Evolutionary conservation across 257 asterid genomes (phyloP).

Genomic region (Misopates orontium): DNA sequence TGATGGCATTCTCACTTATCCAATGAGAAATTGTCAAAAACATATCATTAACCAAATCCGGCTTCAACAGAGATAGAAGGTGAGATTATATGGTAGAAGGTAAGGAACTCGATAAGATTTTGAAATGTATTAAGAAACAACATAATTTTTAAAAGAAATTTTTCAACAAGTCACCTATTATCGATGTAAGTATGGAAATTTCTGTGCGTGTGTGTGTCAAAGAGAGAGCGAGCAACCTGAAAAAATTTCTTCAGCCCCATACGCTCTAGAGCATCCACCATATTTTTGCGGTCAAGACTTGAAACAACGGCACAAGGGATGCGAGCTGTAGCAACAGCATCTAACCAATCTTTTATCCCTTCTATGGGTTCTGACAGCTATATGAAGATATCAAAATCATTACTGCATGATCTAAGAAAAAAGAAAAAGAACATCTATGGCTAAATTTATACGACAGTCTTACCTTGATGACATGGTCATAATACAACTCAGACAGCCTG

Average conservation of each 20-base stretch:
- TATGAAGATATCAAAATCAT: constrained; percentile 20
- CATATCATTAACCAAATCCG: not conserved
- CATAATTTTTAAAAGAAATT: not conserved
- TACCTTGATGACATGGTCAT: constrained; percentile 68
- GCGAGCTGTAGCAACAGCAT: constrained; percentile 80
- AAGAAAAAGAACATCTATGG: constrained; percentile 12
- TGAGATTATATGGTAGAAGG: constrained; percentile 8
- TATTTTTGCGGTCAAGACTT: constrained; percentile 74
- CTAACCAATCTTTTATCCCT: constrained; percentile 94
- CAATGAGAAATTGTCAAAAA: not conserved
- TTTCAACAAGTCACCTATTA: not conserved
- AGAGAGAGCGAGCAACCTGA: constrained; percentile 54
- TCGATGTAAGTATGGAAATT: not conserved
- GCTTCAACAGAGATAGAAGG: not conserved
- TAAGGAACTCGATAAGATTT: not conserved
- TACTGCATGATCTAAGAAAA: constrained; percentile 17
- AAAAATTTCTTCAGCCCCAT: constrained; percentile 83
- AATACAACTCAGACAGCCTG: constrained; percentile 75
- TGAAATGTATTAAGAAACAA: not conserved
- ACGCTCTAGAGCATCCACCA: constrained; percentile 72
- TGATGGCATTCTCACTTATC: constrained; percentile 6
- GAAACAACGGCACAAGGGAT: constrained; percentile 98
- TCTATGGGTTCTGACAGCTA: constrained; percentile 82
- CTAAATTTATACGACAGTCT: constrained; percentile 22
- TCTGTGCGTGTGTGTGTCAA: not conserved